Base-by-base conservation (phyloP, 169 alveolate species). In the Plasmodium knowlesi region DNA sequence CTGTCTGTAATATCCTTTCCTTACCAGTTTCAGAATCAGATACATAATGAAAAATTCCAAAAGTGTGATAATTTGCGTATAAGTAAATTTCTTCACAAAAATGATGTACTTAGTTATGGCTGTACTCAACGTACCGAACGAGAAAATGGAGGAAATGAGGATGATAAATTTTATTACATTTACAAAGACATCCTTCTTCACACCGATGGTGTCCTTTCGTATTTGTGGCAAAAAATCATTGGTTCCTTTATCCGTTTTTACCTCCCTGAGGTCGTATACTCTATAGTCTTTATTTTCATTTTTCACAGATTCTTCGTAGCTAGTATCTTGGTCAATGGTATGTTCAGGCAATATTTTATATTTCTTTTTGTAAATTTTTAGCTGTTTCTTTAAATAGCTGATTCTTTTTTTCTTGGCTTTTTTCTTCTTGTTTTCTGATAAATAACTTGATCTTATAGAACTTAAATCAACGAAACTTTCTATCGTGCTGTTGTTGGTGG, bases 311-410 rank as follows among this genome's bases (percentile, higher is more conserved):
- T 84, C 84, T 84, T 84, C 93, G 54, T 84, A 84, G 78, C 46
- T 84, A 4, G 93, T 84, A 84, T 84, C 93, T 46, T 84, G 93
- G 78, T 84, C 93, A 46, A 84, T 25, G 67, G 73, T 84, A 39
- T 84, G 85, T 84, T 84, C 93, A 14, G 93, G 93, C 39, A 84
- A 72, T 72, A 84, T 73, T 84, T 84, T 84, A 73, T 84, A 84
- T 72, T 84, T 84, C 16, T 84, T 84, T 84, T 84, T 84, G 74
- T 84, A 84, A 34, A 73, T 25, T 73, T 84, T 72, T 72, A 84
- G 19, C 41, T 84, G 93, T 43, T 73, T 84, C 19, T 84, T 84
- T 30, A 84, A 25, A 73, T 84, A 84, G 78, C 57, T 84, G 2
- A 79, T 32, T 50, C 28, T 74, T 73, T 84, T 84, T 46, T 84